Evolutionary conservation across 768 basidiomycete species (phyloP), one percentile per base, ranked within the genome.

Genomic region (Trametes gibbosa): DNA sequence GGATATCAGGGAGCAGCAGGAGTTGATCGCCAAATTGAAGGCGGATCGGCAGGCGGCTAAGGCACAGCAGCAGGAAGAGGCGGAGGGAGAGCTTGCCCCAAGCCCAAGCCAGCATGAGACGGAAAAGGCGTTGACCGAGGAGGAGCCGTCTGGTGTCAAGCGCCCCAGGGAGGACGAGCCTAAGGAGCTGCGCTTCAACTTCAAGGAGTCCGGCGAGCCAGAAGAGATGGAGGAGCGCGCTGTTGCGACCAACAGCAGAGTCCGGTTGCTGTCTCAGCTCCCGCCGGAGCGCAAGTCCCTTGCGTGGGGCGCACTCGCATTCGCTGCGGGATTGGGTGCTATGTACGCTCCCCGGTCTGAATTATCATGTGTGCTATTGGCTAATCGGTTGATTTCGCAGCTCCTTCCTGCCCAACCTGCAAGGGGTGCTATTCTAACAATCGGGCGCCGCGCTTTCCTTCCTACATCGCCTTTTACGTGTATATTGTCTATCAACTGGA

Each of bases 271-370:
- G 70, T 69, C 50, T 14, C 61, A 77, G 47, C 69, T 86, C 62
- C 81, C 86, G 63, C 85, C 92, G 12, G 81, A 84, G 67, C 81
- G 83, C 65, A 90, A 88, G 73, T 85, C 86, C 35, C 77, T 87
- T 53, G 90, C 87, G 2, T 95, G 92, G 92, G 92, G 92, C 37
- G 77, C 89, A 19, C 79, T 89, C 37, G 88, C 89, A 19, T 95
- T 96, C 73, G 90, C 89, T 37, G 77, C 92, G 50, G 92, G 92
- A 27, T 76, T 90, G 71, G 83, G 89, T 50, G 92, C 90, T 61
- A 81, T 89, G 90, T 93, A 55, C 25, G 65, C 63, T 6, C n/a
- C 19, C 41, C 7, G 32, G n/a, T 34, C 53, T 50, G 16, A 32
- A 16, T 25, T 12, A 21, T 8, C 1, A 7, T n/a, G 16, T 17